Conservation (phyloP, 163 green algal species). For the Chlamydomonas reinhardtii region DNA sequence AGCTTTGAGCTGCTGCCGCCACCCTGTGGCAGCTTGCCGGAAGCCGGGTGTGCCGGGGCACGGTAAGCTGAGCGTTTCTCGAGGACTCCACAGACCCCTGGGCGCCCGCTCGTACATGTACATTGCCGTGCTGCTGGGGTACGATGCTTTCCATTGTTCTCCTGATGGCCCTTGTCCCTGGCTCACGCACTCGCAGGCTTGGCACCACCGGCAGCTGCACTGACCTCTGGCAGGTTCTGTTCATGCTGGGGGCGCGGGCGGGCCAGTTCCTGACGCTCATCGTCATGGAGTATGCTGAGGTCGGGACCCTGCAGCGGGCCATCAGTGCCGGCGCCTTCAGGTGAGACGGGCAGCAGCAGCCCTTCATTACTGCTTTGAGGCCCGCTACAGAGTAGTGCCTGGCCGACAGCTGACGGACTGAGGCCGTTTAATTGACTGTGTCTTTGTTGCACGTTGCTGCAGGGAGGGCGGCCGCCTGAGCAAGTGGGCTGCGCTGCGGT, state of each 20-base stretch:
- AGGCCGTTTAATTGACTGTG: too few relatives aligned
- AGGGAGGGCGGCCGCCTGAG: slow-evolving; percentile 32
- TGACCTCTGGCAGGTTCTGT: slow-evolving; percentile 40
- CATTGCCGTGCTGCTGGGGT: too few relatives aligned
- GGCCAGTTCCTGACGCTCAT: slow-evolving; percentile 41
- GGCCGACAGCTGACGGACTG: too few relatives aligned
- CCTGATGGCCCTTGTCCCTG: too few relatives aligned
- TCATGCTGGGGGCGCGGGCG: slow-evolving; percentile 24
- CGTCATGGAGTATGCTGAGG: slow-evolving; percentile 57
- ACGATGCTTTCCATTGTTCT: too few relatives aligned
- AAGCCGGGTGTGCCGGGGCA: too few relatives aligned
- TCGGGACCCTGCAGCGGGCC: slow-evolving; percentile 64
- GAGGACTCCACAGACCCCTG: too few relatives aligned
- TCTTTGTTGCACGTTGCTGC: neutral
- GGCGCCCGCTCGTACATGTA: too few relatives aligned
- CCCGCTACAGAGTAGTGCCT: too few relatives aligned
- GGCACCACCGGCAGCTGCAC: neutral
- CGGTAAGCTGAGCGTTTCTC: too few relatives aligned
- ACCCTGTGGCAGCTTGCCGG: neutral
- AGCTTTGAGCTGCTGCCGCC: slow-evolving; percentile 43
- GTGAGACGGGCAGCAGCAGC: neutral
- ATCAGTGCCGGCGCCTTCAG: slow-evolving; percentile 45
- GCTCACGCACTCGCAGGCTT: neutral
- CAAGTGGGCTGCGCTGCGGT: slow-evolving; percentile 36
- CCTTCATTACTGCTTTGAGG: too few relatives aligned